Conservation (phyloP, 2,329 filamentous ascomycete genomes). For the Nemania sp. region DNA sequence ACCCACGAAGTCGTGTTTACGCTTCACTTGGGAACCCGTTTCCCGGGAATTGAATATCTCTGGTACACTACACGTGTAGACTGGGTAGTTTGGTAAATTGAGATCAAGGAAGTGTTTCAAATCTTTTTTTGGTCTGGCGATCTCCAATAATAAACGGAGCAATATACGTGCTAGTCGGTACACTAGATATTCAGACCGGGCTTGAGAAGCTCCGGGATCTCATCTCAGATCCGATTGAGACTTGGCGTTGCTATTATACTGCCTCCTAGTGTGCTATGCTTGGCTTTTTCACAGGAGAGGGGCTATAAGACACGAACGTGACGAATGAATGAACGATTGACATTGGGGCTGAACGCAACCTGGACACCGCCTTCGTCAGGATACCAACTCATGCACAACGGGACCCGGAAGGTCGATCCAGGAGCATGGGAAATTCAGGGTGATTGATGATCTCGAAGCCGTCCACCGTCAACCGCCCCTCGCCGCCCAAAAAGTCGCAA, state of each 20-base stretch:
- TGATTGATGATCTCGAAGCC: neutral
- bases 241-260: slow-evolving; percentile 7
- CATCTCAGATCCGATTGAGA: slow-evolving; percentile 1
- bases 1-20: neutral
- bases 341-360: neutral
- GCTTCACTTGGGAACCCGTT: no score
- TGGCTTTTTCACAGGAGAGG: slow-evolving; percentile 4
- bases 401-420: slow-evolving; percentile 2
- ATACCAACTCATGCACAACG: slow-evolving; percentile 7
- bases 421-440: slow-evolving; percentile 15
- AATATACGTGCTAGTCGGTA: no score
- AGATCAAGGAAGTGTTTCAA: no score
- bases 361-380: neutral
- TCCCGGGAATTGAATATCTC: no score
- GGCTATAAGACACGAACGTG: neutral
- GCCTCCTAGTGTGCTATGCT: slow-evolving; percentile 1
- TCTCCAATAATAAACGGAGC: no score
- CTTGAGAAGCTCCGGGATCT: slow-evolving; percentile 1
- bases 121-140: no score
- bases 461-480: neutral
- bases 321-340: slow-evolving; percentile 2
- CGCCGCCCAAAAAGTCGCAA: neutral
- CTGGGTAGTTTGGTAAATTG: no score
- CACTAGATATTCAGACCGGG: no score
- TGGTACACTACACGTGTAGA: no score